Percentiles rank a stretch among this genome's conserved stretches.
Conservation (phyloP, 1,139 yeast genomes). For the Zhuliangozyma blackwelliae region DNA sequence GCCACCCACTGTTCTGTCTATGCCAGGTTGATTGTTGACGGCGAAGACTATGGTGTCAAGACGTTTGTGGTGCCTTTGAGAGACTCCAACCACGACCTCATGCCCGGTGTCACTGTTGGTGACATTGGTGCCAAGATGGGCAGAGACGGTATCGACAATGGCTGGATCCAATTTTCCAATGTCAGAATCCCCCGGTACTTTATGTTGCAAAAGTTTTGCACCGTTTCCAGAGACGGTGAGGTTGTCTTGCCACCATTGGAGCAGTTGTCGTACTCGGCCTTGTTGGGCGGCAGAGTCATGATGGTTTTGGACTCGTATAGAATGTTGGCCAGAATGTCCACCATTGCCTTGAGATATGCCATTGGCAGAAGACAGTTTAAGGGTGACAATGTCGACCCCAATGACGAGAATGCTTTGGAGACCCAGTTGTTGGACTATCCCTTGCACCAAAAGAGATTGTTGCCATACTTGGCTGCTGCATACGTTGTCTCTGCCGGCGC, state of each 20-base stretch:
- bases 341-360: conserved; percentile 44
- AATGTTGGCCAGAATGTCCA: conserved; percentile 37
- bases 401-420: conserved; percentile 24
- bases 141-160: conserved; percentile 47
- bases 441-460: conserved; percentile 43
- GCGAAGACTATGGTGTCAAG: conserved; percentile 46
- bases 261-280: conserved; percentile 45
- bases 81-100: conserved; percentile 39
- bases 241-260: conserved; percentile 43
- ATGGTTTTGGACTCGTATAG: conserved; percentile 45
- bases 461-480: conserved; percentile 43
- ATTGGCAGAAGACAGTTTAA: conserved; percentile 45
- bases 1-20: conserved; percentile 42
- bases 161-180: conserved; percentile 46
- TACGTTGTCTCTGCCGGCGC: conserved; percentile 42
- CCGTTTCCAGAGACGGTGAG: conserved; percentile 37
- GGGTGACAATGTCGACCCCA: conserved; percentile 20
- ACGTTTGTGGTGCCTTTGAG: conserved; percentile 47
- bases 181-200: conserved; percentile 44
- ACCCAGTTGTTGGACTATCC: conserved; percentile 45
- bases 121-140: conserved; percentile 51
- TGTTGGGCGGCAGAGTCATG: conserved; percentile 43
- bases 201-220: conserved; percentile 47
- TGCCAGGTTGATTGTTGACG: conserved; percentile 41
- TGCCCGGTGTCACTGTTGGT: conserved; percentile 43